Conservation (phyloP, 2,329 filamentous ascomycete genomes). For the Tolypocladium capitatum region DNA sequence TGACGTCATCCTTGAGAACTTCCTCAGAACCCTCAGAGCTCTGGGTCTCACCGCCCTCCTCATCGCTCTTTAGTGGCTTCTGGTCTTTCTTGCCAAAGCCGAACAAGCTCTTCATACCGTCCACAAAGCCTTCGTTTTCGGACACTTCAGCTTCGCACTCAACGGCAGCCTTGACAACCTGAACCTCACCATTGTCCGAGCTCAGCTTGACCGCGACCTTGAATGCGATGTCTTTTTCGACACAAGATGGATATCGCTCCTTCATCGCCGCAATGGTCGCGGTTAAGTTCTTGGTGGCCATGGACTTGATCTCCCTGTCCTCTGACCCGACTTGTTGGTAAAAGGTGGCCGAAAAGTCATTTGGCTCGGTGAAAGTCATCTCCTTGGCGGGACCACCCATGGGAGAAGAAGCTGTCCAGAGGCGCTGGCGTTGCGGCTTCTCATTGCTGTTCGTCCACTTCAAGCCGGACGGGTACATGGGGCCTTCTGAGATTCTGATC, state of each 20-base stretch:
- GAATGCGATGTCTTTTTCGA: constrained; percentile 62
- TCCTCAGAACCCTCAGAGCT: constrained; percentile 21
- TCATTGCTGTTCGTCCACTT: constrained; percentile 58
- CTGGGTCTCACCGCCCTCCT: constrained; percentile 28
- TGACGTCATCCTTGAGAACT: constrained; percentile 27
- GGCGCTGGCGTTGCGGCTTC: constrained; percentile 63
- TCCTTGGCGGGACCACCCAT: constrained; percentile 69
- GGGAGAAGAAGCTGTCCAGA: constrained; percentile 68
- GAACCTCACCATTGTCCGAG: constrained; percentile 63
- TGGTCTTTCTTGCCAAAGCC: constrained; percentile 87
- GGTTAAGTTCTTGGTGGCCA: constrained; percentile 78
- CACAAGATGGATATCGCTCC: constrained; percentile 60
- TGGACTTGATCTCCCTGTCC: constrained; percentile 48
- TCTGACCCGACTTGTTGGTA: constrained; percentile 54
- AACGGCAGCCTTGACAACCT: constrained; percentile 60
- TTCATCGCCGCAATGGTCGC: constrained; percentile 66
- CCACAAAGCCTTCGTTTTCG: constrained; percentile 71
- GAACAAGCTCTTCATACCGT: constrained; percentile 91
- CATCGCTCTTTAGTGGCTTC: constrained; percentile 57
- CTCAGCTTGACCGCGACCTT: constrained; percentile 65
- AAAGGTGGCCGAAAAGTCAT: constrained; percentile 70
- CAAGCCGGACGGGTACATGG: constrained; percentile 60
- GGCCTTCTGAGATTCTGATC: constrained; percentile 69
- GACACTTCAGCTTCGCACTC: constrained; percentile 70
- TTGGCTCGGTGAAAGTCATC: constrained; percentile 66